These are phyloP conservation scores for Pittosporum tobira DNA, from an alignment of 129 eudicot species.

Conservation along the genomic window DNA sequence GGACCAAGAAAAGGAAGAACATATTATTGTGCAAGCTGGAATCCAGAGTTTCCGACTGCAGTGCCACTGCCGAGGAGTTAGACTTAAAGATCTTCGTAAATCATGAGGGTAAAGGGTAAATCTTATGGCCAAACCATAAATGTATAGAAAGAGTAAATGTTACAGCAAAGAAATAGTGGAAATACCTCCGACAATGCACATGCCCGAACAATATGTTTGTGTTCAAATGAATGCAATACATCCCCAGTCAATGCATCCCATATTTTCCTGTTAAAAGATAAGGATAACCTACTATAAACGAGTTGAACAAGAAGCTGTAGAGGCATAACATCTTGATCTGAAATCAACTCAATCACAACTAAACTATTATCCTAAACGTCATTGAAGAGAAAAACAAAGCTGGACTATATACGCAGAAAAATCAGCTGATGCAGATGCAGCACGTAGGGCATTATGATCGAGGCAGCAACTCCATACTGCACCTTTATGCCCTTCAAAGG, in stretches of 20 bases:
- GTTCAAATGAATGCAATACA: slow-evolving; percentile 74
- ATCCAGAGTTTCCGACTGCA: too few species aligned
- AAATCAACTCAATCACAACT: not conserved
- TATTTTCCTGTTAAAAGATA: slow-evolving; percentile 43
- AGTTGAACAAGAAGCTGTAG: not conserved
- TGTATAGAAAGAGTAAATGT: too few species aligned
- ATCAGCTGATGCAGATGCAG: slow-evolving; percentile 92
- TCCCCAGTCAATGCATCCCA: slow-evolving; percentile 93
- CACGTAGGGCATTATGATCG: slow-evolving; percentile 61
- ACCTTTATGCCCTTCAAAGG: slow-evolving; percentile 87
- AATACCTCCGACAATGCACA: slow-evolving; percentile 80
- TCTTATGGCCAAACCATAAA: not conserved
- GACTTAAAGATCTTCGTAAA: too few species aligned
- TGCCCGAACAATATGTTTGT: slow-evolving; percentile 83
- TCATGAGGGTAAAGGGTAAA: too few species aligned
- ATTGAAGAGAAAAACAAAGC: slow-evolving; percentile 1
- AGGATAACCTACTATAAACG: not conserved
- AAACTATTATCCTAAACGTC: not conserved
- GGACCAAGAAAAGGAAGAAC: too few species aligned
- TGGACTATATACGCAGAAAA: slow-evolving; percentile 58
- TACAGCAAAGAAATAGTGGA: not conserved
- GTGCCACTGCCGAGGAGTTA: too few species aligned
- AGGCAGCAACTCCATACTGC: slow-evolving; percentile 88
- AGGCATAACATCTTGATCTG: not conserved
- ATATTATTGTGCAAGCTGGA: too few species aligned